These are phyloP conservation scores for Claviceps fusiformis DNA, from an alignment of 2,329 filamentous ascomycete genomes.

Conservation along the genomic window DNA sequence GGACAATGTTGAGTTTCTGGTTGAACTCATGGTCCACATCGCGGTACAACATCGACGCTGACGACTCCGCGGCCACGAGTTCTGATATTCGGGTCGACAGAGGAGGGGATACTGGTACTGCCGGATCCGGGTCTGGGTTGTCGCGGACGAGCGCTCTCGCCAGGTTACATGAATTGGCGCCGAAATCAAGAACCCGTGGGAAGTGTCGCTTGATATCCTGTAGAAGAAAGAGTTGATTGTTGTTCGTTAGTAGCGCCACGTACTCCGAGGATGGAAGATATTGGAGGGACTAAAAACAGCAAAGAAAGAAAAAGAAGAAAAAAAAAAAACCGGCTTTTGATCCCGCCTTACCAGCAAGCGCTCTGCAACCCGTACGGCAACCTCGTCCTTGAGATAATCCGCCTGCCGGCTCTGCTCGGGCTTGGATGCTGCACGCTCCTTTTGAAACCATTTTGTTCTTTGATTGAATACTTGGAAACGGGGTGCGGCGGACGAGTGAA, in stretches of 20 bases:
- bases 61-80: constrained; percentile 73
- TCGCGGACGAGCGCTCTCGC: constrained; percentile 64
- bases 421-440: constrained; percentile 67
- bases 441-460: constrained; percentile 77
- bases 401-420: constrained; percentile 60
- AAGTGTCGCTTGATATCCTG: constrained; percentile 89
- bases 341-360: constrained; percentile 52
- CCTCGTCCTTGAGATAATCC: constrained; percentile 89
- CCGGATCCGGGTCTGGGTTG: constrained; percentile 48
- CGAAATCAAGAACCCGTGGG: constrained; percentile 74
- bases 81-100: constrained; percentile 58
- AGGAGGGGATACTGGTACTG: constrained; percentile 46
- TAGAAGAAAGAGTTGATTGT: neutral
- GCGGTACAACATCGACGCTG: constrained; percentile 62
- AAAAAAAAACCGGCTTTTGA: neutral
- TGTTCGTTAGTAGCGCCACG: neutral
- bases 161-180: constrained; percentile 91
- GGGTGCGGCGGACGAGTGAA: constrained; percentile 62
- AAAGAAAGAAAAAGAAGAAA: too few species aligned
- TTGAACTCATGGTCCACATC: constrained; percentile 68
- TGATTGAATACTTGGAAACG: constrained; percentile 86
- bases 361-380: constrained; percentile 72
- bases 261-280: too few species aligned
- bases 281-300: too few species aligned
- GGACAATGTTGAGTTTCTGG: constrained; percentile 53